Evolutionary conservation across 75 land plant species (phyloP).

Genomic region (Picea sitchensis): DNA sequence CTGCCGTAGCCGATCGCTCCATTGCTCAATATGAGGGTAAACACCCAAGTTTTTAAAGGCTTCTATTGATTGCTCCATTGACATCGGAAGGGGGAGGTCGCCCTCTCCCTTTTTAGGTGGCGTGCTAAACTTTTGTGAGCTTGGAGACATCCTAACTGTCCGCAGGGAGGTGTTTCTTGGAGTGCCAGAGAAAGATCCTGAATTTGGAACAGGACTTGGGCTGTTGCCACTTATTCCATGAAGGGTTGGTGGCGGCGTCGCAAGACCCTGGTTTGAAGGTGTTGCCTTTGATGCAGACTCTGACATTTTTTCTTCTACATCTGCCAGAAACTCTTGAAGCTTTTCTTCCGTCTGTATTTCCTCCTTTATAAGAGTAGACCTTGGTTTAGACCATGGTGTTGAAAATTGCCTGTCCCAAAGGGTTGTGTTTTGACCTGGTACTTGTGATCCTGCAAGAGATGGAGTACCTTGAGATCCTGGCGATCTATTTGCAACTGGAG

Average conservation of each 20-base stretch:
- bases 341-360: conserved; percentile 70
- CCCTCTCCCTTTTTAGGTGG: conserved; percentile 96
- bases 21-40: conserved; percentile 87
- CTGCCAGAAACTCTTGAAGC: conserved; percentile 77
- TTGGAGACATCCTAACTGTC: conserved; percentile 92
- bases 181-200: conserved; percentile 60
- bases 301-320: conserved; percentile 69
- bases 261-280: conserved; percentile 17
- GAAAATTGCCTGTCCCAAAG: conserved; percentile 22
- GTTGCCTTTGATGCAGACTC: conserved; percentile 58
- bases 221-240: conserved; percentile 51
- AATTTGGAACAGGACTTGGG: conserved; percentile 36
- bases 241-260: conserved; percentile 67
- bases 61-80: conserved; percentile 70
- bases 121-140: conserved; percentile 65
- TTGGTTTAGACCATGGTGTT: conserved; percentile 65
- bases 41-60: conserved; percentile 74
- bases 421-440: conserved; percentile 30
- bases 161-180: conserved; percentile 77
- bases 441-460: conserved; percentile 33
- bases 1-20: conserved; percentile 94
- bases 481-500: conserved; percentile 31
- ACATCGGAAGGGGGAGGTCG: conserved; percentile 83
- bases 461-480: conserved; percentile 31
- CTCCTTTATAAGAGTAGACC: conserved; percentile 45